Evolutionary conservation across 2,329 filamentous ascomycete genomes (phyloP).

Genomic region (Basipetospora chlamydospora): DNA sequence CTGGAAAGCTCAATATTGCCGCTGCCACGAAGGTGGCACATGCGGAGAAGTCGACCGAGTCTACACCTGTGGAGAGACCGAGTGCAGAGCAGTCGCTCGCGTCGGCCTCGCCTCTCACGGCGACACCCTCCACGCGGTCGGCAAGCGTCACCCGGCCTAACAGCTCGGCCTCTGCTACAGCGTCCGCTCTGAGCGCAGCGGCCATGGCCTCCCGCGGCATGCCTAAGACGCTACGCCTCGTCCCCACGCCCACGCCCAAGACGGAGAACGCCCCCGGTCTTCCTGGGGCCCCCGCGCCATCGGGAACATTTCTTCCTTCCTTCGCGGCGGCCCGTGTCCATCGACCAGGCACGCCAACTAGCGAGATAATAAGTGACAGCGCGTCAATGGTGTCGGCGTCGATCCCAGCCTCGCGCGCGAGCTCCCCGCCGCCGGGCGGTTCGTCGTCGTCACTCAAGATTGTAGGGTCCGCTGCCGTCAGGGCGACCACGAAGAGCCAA

Average conservation of each 20-base stretch:
- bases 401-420: conserved; percentile 51
- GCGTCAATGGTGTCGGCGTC: conserved; percentile 61
- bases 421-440: conserved; percentile 58
- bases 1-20: conserved; percentile 32
- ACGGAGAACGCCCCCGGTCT: conserved; percentile 30
- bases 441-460: conserved; percentile 26
- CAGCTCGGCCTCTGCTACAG: conserved; percentile 28
- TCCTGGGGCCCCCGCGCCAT: neutral
- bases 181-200: too few species aligned
- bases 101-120: conserved; percentile 2
- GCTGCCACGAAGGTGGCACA: conserved; percentile 26
- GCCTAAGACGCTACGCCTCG: conserved; percentile 54
- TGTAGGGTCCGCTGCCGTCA: conserved; percentile 53
- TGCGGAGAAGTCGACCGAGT: conserved; percentile 17
- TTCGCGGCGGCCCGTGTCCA: conserved; percentile 17
- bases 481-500: conserved; percentile 62
- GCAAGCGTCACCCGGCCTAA: neutral
- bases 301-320: neutral
- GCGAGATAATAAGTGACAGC: conserved; percentile 63
- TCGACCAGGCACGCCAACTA: conserved; percentile 57
- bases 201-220: conserved; percentile 10
- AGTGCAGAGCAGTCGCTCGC: neutral
- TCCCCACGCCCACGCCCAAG: conserved; percentile 54
- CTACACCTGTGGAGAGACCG: conserved; percentile 2
- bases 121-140: conserved; percentile 1